A percentile compares a stretch with the other conserved stretches of the same genome.
phyloP scores from a whole-genome alignment of 1,284 basidiomycete species.

The Marasmius oreades region DNA sequence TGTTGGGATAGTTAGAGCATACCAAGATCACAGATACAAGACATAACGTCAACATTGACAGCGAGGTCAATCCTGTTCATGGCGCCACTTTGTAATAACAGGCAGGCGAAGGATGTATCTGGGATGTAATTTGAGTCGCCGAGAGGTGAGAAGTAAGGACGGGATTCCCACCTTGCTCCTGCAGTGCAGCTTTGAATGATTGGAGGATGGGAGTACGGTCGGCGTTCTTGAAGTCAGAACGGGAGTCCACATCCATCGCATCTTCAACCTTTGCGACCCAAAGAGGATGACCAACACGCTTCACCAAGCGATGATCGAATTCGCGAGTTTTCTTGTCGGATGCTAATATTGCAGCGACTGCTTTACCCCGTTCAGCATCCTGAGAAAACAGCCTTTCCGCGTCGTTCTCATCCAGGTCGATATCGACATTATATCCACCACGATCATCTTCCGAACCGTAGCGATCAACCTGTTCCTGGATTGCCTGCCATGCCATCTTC shows the following conservation, averaged over 20 bases:
- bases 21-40: slow-evolving; percentile 42
- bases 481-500: slow-evolving; percentile 27
- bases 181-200: slow-evolving; percentile 30
- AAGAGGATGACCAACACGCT: slow-evolving; percentile 3
- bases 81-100: slow-evolving; percentile 39
- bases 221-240: slow-evolving; percentile 16
- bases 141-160: background rate
- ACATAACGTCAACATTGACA: slow-evolving; percentile 27
- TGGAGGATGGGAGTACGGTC: slow-evolving; percentile 28
- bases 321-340: slow-evolving; percentile 10
- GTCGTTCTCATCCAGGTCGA: slow-evolving; percentile 13
- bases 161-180: slow-evolving; percentile 33
- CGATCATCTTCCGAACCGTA: background rate
- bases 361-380: slow-evolving; percentile 8
- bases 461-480: slow-evolving; percentile 3
- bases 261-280: slow-evolving; percentile 15
- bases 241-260: slow-evolving; percentile 22
- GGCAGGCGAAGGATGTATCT: slow-evolving; percentile 38
- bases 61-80: slow-evolving; percentile 27
- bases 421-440: background rate
- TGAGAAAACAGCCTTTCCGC: slow-evolving; percentile 2
- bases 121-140: slow-evolving; percentile 2
- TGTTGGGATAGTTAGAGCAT: slow-evolving; percentile 9
- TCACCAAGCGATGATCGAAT: background rate
- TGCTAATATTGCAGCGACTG: slow-evolving; percentile 7